phyloP scores from a whole-genome alignment of 1,139 yeast genomes.

The Kluyveromyces marxianus region DNA sequence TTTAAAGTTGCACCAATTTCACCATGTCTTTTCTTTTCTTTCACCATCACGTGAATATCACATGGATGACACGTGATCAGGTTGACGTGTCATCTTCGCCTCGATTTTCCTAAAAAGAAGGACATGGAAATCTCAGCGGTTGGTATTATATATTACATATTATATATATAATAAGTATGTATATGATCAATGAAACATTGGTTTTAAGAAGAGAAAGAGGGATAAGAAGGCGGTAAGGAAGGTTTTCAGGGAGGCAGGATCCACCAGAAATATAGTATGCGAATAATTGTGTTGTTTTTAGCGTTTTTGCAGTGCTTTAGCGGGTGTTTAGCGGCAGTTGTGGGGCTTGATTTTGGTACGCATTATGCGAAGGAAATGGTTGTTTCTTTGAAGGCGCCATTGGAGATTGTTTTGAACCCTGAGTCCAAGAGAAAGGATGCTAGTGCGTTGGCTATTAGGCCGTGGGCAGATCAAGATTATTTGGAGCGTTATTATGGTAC shows the following conservation, averaged over 20 bases:
- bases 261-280: not conserved
- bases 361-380: constrained; percentile 82
- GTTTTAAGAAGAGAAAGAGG: too few relatives aligned
- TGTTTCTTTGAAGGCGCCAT: constrained; percentile 84
- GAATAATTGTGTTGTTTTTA: constrained; percentile 7
- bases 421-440: constrained; percentile 89
- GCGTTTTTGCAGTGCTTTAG: constrained; percentile 4
- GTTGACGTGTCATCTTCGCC: not conserved
- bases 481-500: constrained; percentile 76
- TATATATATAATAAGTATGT: too few relatives aligned
- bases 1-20: too few relatives aligned
- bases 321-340: constrained; percentile 46
- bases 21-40: too few relatives aligned
- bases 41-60: not conserved
- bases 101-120: not conserved
- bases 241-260: too few relatives aligned
- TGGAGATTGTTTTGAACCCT: constrained; percentile 79
- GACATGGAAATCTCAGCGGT: not conserved
- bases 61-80: not conserved
- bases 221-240: too few relatives aligned
- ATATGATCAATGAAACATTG: too few relatives aligned
- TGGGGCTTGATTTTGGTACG: constrained; percentile 88
- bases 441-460: constrained; percentile 64
- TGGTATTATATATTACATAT: not conserved
- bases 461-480: constrained; percentile 28